Conservation (phyloP, 2,329 filamentous ascomycete genomes). For the Lecanosticta acicola region DNA sequence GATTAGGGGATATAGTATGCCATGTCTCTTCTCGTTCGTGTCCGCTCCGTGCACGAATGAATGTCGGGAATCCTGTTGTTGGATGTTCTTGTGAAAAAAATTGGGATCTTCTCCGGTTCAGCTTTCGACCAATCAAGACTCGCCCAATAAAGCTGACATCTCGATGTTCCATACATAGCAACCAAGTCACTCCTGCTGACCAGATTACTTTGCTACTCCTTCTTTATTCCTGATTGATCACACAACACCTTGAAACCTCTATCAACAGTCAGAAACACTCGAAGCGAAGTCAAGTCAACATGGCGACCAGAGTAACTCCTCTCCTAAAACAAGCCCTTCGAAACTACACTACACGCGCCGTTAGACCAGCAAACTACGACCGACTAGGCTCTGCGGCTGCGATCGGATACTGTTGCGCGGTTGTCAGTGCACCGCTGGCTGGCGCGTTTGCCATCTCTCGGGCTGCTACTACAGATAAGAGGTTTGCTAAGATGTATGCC, state of each 20-base stretch:
- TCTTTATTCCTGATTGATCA: neutral
- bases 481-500: conserved; percentile 24
- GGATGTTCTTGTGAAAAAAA: neutral
- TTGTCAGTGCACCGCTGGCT: conserved; percentile 32
- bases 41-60: too few relatives aligned
- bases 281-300: conserved; percentile 40
- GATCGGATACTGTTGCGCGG: conserved; percentile 32
- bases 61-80: too few relatives aligned
- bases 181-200: neutral
- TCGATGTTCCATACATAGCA: neutral
- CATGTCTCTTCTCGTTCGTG: too few relatives aligned
- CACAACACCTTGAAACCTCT: neutral
- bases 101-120: neutral
- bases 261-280: neutral
- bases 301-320: conserved; percentile 47
- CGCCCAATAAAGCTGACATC: neutral
- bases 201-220: neutral
- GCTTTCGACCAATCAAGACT: neutral
- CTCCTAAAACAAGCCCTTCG: conserved; percentile 24
- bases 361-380: conserved; percentile 21
- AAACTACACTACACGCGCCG: conserved; percentile 22
- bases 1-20: too few relatives aligned
- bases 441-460: conserved; percentile 31
- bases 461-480: conserved; percentile 28
- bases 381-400: conserved; percentile 25